Evolutionary conservation across 192 early-diverging fungal genomes (phyloP), one percentile per base, ranked within the genome.

Genomic region (Linnemannia exigua): DNA sequence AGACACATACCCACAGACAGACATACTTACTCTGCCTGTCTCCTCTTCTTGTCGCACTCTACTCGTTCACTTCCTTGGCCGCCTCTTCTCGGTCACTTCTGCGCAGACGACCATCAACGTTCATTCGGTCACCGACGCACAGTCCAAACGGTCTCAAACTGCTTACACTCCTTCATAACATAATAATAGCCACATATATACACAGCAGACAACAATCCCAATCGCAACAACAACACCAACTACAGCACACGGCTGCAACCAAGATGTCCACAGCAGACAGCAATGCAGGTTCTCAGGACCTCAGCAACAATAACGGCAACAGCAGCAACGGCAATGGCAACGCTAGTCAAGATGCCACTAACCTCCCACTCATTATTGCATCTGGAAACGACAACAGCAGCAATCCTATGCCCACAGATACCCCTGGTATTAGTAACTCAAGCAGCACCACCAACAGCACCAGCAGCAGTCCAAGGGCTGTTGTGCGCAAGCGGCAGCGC

Each of bases 401-500:
- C 71, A 72, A 14, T 61, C 44, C 61, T 44, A 28, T 79, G 19
- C 37, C 77, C 33, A 38, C 22, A 47, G 70, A 71, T 58, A 79
- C 70, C 70, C 70, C 44, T 58, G 58, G 6, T 44, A 31, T 37
- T 67, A 75, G 67, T 41, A 79, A 1, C 31, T 31, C 20, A 54
- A 78, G 44, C 44, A 78, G 72, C 48, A 20, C 35, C 48, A 74
- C 16, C 31, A 76, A 54, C n/a, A 74, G 70, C 47, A 50, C 19
- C 36, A 70, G 63, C 22, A 76, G 41, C 31, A 76, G 70, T 8
- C 82, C 72, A 22, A 72, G 82, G 58, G 31, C 76, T n/a, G 63
- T 79, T 54, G 77, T 84, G 20, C 82, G 82, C 19, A 84, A 84
- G 46, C 71, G 82, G 15, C 82, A 84, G 31, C 76, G 82, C n/a